Percentiles rank a stretch among this genome's conserved stretches.
These are phyloP conservation scores for Aspergillus carbonarius DNA, from an alignment of 2,329 filamentous ascomycete genomes.

Conservation along the genomic window DNA sequence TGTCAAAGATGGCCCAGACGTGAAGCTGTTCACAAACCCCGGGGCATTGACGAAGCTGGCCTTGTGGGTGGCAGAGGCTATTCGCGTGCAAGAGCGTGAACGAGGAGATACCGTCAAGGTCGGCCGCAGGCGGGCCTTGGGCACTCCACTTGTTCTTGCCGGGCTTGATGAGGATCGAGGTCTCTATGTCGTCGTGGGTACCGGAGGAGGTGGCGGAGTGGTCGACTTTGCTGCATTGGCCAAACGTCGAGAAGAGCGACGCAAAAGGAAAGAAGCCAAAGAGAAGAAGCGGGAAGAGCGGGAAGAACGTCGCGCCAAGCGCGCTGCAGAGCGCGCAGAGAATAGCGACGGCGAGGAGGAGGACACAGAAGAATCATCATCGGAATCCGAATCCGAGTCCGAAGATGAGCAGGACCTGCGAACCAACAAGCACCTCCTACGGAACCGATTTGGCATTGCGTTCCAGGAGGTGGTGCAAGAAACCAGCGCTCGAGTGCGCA, in stretches of 20 bases:
- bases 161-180: conserved; percentile 83
- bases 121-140: conserved; percentile 44
- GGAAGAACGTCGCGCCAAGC: conserved; percentile 62
- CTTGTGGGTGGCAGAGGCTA: conserved; percentile 89
- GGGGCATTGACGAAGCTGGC: conserved; percentile 91
- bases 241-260: conserved; percentile 65
- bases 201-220: conserved; percentile 79
- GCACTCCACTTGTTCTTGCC: conserved; percentile 85
- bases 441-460: conserved; percentile 89
- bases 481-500: conserved; percentile 83
- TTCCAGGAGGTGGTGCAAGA: conserved; percentile 94
- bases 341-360: conserved; percentile 62
- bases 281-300: conserved; percentile 62
- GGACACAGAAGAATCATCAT: conserved; percentile 54
- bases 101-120: conserved; percentile 65
- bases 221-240: conserved; percentile 65
- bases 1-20: conserved; percentile 91
- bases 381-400: conserved; percentile 51
- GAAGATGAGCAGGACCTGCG: conserved; percentile 57
- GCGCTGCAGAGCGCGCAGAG: conserved; percentile 51
- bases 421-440: conserved; percentile 65
- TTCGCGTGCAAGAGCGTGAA: conserved; percentile 84
- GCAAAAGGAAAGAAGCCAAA: conserved; percentile 63
- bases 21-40: conserved; percentile 87
- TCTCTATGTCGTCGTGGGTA: conserved; percentile 90